These are phyloP conservation scores for Parathielavia appendiculata DNA, from an alignment of 495 filamentous ascomycete genomes.

Conservation along the genomic window DNA sequence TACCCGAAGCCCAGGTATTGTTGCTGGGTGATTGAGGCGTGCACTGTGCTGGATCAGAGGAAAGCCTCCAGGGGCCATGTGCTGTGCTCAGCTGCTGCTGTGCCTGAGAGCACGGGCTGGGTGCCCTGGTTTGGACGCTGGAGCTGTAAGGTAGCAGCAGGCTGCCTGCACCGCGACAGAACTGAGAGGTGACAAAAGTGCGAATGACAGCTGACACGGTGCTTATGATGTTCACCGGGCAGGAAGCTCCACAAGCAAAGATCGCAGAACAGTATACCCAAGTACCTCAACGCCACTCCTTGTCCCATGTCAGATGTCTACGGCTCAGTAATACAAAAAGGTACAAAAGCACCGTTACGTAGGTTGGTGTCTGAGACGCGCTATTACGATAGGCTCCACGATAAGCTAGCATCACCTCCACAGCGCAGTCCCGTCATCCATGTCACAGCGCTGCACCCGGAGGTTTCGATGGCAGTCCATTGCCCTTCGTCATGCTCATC, in stretches of 20 bases:
- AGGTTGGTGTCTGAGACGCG: constrained; percentile 11
- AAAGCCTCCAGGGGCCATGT: no score
- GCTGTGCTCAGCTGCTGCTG: no score
- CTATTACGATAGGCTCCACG: constrained; percentile 31
- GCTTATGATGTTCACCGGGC: constrained; percentile 33
- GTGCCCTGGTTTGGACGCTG: no score
- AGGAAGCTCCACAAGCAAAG: constrained; percentile 9
- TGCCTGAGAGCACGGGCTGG: no score
- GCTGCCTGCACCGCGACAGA: no score
- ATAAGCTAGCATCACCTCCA: constrained; percentile 30
- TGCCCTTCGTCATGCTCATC: constrained; percentile 8
- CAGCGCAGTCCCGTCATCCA: no score
- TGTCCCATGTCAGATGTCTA: background rate
- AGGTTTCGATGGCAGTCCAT: no score
- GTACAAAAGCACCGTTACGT: constrained; percentile 19
- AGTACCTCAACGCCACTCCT: constrained; percentile 10
- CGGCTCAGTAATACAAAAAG: constrained; percentile 13
- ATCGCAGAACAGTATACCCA: constrained; percentile 13
- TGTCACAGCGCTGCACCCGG: no score
- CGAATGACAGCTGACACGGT: constrained; percentile 20
- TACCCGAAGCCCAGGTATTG: background rate
- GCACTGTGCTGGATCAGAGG: background rate
- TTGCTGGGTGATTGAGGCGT: constrained; percentile 11
- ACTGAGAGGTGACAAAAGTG: background rate
- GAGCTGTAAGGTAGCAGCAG: no score